Evolutionary conservation across 176 grass and related monocot genomes (phyloP).

Genomic region (Juncus inflexus): DNA sequence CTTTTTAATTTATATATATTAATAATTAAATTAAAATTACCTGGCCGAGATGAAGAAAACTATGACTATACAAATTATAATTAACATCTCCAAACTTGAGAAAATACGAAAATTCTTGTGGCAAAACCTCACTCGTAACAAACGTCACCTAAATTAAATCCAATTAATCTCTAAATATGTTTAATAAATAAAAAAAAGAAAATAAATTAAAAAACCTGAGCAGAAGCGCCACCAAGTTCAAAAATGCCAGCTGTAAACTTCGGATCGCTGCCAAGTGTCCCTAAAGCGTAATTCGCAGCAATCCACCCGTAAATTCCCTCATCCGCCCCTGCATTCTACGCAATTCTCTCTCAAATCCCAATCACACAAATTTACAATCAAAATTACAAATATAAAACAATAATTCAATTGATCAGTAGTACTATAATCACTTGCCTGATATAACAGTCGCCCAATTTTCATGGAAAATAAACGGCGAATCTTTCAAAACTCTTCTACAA

Average conservation of each 20-base stretch:
- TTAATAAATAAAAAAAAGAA: background rate
- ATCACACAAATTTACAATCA: background rate
- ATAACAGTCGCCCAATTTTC: conserved; percentile 83
- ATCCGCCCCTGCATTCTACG: conserved; percentile 54
- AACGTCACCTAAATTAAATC: conserved; percentile 85
- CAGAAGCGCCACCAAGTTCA: conserved; percentile 90
- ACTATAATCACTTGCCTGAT: conserved; percentile 52
- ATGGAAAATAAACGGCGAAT: conserved; percentile 50
- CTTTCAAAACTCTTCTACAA: conserved; percentile 63
- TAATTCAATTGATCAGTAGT: background rate
- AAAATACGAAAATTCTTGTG: conserved; percentile 47
- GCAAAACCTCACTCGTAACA: conserved; percentile 52
- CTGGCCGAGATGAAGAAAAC: conserved; percentile 89
- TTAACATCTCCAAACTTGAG: conserved; percentile 53
- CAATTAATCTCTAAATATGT: too few relatives aligned
- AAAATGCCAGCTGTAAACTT: conserved; percentile 65
- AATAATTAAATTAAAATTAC: conserved; percentile 38
- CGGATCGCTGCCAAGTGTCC: conserved; percentile 49
- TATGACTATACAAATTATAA: conserved; percentile 85
- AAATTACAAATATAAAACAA: conserved; percentile 7
- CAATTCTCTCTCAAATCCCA: conserved; percentile 16
- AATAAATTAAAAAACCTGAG: conserved; percentile 55
- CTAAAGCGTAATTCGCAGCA: conserved; percentile 76
- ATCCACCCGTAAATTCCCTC: conserved; percentile 92
- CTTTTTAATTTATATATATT: background rate